Percentiles rank a stretch among this genome's conserved stretches.
Evolutionary conservation across 1,284 basidiomycete genomes (phyloP).

Genomic region (Ceratobasidium sp.): DNA sequence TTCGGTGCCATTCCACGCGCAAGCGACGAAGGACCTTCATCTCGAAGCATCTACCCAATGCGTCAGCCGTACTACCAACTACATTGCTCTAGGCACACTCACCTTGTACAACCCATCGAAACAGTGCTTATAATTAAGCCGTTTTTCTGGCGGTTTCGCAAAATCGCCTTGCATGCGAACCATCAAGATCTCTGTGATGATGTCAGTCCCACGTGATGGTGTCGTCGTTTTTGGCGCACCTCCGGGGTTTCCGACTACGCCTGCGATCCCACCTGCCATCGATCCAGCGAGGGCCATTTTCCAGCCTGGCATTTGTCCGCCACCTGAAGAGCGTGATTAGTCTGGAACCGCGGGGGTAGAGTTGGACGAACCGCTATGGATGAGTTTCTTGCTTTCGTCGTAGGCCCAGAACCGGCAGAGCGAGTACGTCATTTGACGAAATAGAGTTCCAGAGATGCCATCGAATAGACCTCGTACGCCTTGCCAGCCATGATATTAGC

Average conservation of each 20-base stretch:
- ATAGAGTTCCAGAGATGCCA: constrained; percentile 86
- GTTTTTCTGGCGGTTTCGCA: constrained; percentile 81
- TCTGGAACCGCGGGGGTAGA: not conserved
- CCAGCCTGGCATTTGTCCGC: constrained; percentile 70
- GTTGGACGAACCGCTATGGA: constrained; percentile 62
- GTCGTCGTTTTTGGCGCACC: constrained; percentile 40
- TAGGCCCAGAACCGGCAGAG: constrained; percentile 93
- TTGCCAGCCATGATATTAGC: constrained; percentile 54
- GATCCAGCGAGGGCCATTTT: constrained; percentile 80
- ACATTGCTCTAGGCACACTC: constrained; percentile 46
- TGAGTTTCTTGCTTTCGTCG: constrained; percentile 84
- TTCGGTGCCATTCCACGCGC: constrained; percentile 84
- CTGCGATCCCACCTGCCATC: constrained; percentile 85
- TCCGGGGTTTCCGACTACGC: constrained; percentile 85
- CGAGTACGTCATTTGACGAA: constrained; percentile 93
- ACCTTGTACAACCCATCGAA: constrained; percentile 83
- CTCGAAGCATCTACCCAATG: constrained; percentile 73
- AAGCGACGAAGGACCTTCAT: constrained; percentile 80
- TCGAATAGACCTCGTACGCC: constrained; percentile 81
- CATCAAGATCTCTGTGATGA: constrained; percentile 72
- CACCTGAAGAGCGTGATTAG: constrained; percentile 48
- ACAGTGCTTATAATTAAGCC: constrained; percentile 86
- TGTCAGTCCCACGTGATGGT: constrained; percentile 17
- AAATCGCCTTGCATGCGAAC: constrained; percentile 89
- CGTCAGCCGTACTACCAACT: constrained; percentile 41